phyloP scores from a whole-genome alignment of 805 yeast genomes.

The Saccharomyces mikatae region DNA sequence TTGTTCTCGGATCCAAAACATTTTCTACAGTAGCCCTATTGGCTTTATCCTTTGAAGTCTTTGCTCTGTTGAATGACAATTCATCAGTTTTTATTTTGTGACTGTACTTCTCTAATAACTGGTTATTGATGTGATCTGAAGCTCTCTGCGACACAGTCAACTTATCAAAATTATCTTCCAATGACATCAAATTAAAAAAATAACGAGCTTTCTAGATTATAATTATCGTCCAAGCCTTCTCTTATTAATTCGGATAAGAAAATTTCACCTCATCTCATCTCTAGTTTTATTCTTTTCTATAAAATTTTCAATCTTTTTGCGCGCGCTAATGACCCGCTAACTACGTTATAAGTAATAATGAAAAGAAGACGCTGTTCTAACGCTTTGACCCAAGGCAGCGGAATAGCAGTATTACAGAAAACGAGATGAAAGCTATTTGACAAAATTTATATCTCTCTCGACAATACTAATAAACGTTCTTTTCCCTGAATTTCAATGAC shows the following conservation, averaged over 20 bases:
- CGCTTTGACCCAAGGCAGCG: background rate
- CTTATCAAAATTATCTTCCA: constrained; percentile 18
- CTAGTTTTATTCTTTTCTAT: background rate
- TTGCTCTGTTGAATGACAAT: constrained; percentile 45
- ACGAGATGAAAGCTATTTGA: background rate
- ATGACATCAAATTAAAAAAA: constrained; percentile 8
- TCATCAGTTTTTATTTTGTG: constrained; percentile 59
- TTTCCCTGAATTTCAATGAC: too few relatives aligned
- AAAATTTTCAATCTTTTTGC: background rate
- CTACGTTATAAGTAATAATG: background rate
- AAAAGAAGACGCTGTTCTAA: background rate
- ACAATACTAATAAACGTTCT: too few relatives aligned
- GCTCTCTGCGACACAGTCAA: constrained; percentile 8
- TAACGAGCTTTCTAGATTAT: background rate
- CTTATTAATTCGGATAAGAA: background rate
- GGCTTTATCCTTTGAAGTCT: constrained; percentile 69
- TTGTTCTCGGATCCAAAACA: constrained; percentile 90
- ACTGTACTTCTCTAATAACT: constrained; percentile 53
- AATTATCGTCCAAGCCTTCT: background rate
- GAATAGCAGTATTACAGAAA: background rate
- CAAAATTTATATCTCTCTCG: too few relatives aligned
- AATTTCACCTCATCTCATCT: background rate
- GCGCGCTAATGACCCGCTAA: background rate
- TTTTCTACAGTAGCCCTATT: constrained; percentile 96
- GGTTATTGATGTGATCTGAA: constrained; percentile 35